Evolutionary conservation across 805 yeast genomes (phyloP).

Genomic region (Huiozyma sinensis): DNA sequence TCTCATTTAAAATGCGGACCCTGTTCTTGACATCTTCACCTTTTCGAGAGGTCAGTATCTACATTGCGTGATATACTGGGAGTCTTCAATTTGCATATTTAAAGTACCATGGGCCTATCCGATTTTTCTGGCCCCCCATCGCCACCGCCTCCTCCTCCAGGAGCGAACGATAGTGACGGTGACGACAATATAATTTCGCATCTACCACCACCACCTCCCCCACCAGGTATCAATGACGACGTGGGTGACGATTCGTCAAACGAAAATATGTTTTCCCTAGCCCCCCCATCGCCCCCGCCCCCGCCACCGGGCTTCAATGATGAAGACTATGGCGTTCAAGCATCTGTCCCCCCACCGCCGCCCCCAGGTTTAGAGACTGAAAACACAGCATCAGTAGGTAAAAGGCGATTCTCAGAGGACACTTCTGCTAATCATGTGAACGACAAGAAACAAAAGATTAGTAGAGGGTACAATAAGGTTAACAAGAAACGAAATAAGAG

Average conservation of each 20-base stretch:
- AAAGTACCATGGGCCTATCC: too few relatives aligned
- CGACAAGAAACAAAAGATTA: conserved; percentile 25
- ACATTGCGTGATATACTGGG: too few relatives aligned
- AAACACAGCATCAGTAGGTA: not conserved
- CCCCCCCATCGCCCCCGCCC: conserved; percentile 12
- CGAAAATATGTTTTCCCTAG: too few relatives aligned
- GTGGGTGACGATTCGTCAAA: not conserved
- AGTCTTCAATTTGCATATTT: too few relatives aligned
- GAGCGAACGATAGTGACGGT: conserved; percentile 2
- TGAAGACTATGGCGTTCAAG: not conserved
- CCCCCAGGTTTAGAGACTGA: conserved; percentile 3
- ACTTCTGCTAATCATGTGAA: conserved; percentile 11
- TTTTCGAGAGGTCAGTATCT: too few relatives aligned
- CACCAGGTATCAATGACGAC: conserved; percentile 3
- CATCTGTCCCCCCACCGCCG: conserved; percentile 7
- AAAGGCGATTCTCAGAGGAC: not conserved
- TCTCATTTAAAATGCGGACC: too few relatives aligned
- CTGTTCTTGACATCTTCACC: too few relatives aligned
- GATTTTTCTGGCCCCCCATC: not conserved
- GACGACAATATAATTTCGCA: not conserved
- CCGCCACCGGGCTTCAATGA: conserved; percentile 17
- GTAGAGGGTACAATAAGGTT: conserved; percentile 1
- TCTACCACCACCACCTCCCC: conserved; percentile 21
- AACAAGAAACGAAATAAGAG: conserved; percentile 10
- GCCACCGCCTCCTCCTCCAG: conserved; percentile 27